Evolutionary conservation across 805 yeast genomes (phyloP), one percentile per base, ranked within the genome.

Genomic region (Peterozyma toletana): DNA sequence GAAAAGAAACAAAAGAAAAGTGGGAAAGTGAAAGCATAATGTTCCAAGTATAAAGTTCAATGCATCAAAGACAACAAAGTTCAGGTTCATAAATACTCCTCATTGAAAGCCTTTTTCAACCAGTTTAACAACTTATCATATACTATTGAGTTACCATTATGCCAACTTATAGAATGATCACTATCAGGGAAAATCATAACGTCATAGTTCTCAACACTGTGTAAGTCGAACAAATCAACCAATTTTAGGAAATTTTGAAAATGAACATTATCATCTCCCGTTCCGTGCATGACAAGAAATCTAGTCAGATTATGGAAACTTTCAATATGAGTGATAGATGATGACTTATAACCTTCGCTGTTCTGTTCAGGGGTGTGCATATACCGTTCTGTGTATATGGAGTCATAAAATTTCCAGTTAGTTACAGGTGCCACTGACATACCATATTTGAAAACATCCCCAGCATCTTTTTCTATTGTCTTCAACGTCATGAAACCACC

Each of bases 341-440:
- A 69, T 9, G 60, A 53, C 3, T 58, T 56, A 59, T 91, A 91
- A 0, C 91, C 93, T 1, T 65, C 64, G 2, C 67, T 56, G 58
- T 90, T 87, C 39, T 73, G 68, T 53, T 73, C 70, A 1, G 97
- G 97, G 2, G 80, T 73, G 50, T 86, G 86, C 95, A 93, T 85
- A 61, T 93, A 93, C 49, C 99, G 68, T 66, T 93, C 99, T 0
- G 98, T 91, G 63, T 93, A 91, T 14, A 91, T 78, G 1, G 96
- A 85, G 63, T 91, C 98, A 59, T 91, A 93, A 43, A 86, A 73
- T 43, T 78, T 65, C 97, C 97, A 93, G 59, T 89, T 85, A 0
- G 98, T 93, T 2, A 93, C 99, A 1, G 99, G 99, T 0, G 99
- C 99, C 18, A 93, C 98, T 0, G 98, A 83, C 74, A 89, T 80